phyloP scores from a whole-genome alignment of 2,329 filamentous ascomycete species.

The Trichoderma simmonsii region DNA sequence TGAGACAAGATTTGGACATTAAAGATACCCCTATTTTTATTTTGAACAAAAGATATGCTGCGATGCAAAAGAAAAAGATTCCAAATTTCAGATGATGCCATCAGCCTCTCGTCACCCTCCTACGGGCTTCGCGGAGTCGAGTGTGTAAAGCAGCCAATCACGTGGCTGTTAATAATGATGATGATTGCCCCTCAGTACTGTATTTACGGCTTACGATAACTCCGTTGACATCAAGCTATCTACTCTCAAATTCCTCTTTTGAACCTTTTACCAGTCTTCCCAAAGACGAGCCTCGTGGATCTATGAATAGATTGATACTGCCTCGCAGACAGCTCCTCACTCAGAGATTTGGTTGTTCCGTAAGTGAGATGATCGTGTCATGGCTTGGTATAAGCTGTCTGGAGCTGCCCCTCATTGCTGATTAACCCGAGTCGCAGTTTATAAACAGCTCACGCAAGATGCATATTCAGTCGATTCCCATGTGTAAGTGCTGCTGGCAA shows the following conservation, averaged over 20 bases:
- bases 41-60: not conserved
- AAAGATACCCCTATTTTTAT: constrained; percentile 10
- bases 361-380: not conserved
- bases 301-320: constrained; percentile 16
- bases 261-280: not conserved
- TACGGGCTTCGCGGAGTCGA: not conserved
- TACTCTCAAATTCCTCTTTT: not conserved
- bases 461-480: constrained; percentile 85
- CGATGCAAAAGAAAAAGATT: not conserved
- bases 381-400: constrained; percentile 15
- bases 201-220: not conserved
- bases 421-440: not conserved
- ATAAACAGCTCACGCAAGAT: constrained; percentile 44
- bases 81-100: constrained; percentile 1
- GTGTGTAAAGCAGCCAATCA: constrained; percentile 12
- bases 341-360: constrained; percentile 12
- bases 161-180: constrained; percentile 14
- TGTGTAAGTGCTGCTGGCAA: constrained; percentile 61
- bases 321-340: not conserved
- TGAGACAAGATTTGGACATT: not conserved
- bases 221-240: not conserved
- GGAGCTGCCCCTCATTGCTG: constrained; percentile 15
- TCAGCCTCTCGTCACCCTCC: constrained; percentile 16
- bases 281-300: not conserved
- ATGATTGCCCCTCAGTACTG: not conserved